phyloP scores from a whole-genome alignment of 2,329 filamentous ascomycete species.

The Curvularia hawaiiensis region DNA sequence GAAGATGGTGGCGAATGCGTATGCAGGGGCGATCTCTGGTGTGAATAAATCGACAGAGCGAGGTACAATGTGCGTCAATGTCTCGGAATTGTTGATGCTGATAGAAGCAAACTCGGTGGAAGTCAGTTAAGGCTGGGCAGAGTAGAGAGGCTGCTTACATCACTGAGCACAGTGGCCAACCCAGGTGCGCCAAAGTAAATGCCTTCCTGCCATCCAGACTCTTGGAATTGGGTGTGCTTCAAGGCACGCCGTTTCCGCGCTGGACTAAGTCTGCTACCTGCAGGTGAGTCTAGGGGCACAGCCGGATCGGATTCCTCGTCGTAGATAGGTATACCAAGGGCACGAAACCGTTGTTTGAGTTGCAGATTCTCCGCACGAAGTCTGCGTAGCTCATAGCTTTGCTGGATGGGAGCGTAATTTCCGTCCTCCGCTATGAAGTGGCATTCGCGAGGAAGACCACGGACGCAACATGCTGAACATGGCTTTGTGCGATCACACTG shows the following conservation, averaged over 20 bases:
- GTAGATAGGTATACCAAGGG: conserved; percentile 40
- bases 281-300: conserved; percentile 29
- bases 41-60: conserved; percentile 51
- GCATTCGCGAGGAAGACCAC: conserved; percentile 55
- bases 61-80: conserved; percentile 52
- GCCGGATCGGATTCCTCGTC: conserved; percentile 44
- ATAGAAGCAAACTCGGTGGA: conserved; percentile 50
- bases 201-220: conserved; percentile 50
- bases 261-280: conserved; percentile 25
- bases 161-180: conserved; percentile 53
- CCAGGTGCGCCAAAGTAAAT: conserved; percentile 58
- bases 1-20: conserved; percentile 55
- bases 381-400: conserved; percentile 55
- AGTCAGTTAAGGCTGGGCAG: conserved; percentile 23
- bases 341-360: conserved; percentile 51
- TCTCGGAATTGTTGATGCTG: conserved; percentile 43
- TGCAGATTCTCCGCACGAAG: conserved; percentile 53
- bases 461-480: conserved; percentile 55
- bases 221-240: conserved; percentile 47
- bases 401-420: conserved; percentile 54
- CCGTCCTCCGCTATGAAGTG: conserved; percentile 54
- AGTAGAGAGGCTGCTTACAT: conserved; percentile 41
- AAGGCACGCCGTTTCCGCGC: conserved; percentile 30
- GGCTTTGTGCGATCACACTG: conserved; percentile 57
- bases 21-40: conserved; percentile 41